Evolutionary conservation across 495 filamentous ascomycete species (phyloP).

Genomic region (Immersiella caudata): DNA sequence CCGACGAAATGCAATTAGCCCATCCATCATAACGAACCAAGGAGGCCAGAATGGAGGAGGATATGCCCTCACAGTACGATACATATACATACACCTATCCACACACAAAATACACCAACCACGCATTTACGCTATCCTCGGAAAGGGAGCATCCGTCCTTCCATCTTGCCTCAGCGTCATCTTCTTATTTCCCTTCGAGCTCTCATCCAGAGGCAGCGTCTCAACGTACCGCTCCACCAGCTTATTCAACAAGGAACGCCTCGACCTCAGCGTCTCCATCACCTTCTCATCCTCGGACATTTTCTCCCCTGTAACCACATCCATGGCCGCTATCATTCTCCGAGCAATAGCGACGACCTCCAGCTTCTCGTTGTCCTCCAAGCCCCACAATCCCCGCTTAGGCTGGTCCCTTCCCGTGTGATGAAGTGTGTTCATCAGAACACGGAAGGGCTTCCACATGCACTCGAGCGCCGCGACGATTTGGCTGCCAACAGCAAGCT

Average conservation of each 20-base stretch:
- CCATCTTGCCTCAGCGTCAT: constrained; percentile 24
- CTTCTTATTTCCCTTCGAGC: constrained; percentile 14
- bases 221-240: constrained; percentile 32
- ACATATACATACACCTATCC: neutral
- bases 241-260: constrained; percentile 36
- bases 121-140: neutral
- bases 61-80: neutral
- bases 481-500: constrained; percentile 36
- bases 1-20: no score
- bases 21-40: neutral
- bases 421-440: constrained; percentile 32
- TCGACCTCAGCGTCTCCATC: constrained; percentile 28
- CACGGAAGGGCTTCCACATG: constrained; percentile 44
- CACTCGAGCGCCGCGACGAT: constrained; percentile 40
- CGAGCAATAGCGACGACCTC: constrained; percentile 45
- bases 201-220: neutral
- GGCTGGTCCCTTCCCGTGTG: constrained; percentile 22
- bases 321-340: constrained; percentile 45
- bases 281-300: constrained; percentile 23
- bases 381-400: constrained; percentile 19
- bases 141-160: neutral
- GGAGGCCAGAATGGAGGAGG: neutral
- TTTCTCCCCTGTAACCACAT: constrained; percentile 34
- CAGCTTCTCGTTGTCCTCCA: constrained; percentile 23
- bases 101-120: neutral